Evolutionary conservation across 148 eudicot species (phyloP).

Genomic region (Heliosperma pusillum): DNA sequence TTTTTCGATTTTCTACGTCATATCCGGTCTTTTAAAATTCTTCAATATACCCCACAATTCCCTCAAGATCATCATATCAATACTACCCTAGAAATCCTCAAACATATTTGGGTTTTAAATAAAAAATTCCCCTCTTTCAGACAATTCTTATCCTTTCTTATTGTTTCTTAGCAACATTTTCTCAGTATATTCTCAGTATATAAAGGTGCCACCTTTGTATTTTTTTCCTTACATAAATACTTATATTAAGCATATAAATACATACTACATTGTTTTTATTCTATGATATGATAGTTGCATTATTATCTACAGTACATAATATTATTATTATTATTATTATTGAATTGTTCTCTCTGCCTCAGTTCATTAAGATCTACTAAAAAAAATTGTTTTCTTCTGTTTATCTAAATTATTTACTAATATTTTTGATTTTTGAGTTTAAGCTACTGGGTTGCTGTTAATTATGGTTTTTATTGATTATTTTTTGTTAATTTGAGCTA

Average conservation of each 20-base stretch:
- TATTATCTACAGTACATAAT: too few species aligned
- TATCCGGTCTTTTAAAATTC: too few species aligned
- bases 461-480: slow-evolving; percentile 14
- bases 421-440: slow-evolving; percentile 5
- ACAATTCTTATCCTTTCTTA: neutral
- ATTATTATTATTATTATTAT: neutral
- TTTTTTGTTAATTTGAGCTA: slow-evolving; percentile 17
- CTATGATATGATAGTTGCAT: neutral
- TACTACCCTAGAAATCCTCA: neutral
- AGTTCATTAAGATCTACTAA: slow-evolving; percentile 33
- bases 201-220: slow-evolving; percentile 2
- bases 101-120: neutral
- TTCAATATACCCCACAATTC: neutral
- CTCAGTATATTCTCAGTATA: too few species aligned
- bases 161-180: neutral
- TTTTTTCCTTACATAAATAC: slow-evolving; percentile 6
- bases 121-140: neutral
- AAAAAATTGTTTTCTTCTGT: slow-evolving; percentile 28
- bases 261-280: neutral
- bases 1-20: neutral
- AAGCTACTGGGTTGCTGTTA: slow-evolving; percentile 11
- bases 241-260: neutral
- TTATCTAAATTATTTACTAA: neutral
- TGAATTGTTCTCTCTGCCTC: neutral
- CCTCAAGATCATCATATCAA: neutral